Evolutionary conservation across 768 basidiomycete species (phyloP), one percentile per base, ranked within the genome.

Genomic region (Mycena sanguinolenta): DNA sequence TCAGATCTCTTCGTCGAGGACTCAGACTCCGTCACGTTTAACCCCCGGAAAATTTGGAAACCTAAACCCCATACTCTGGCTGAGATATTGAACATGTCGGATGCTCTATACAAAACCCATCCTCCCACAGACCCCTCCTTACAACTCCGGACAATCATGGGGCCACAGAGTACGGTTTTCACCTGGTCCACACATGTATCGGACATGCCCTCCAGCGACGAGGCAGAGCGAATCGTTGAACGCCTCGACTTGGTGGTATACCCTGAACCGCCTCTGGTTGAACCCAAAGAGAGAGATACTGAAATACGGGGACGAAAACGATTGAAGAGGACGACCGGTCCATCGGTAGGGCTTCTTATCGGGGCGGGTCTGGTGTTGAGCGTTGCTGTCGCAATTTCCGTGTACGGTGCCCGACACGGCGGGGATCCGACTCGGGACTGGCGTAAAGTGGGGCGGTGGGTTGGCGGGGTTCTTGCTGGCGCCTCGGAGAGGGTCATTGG

Each of bases 111-210:
- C 58, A 72, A 77, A n/a, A 72, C 76, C 23, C 91, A 86, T 77
- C 92, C 93, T 5, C 91, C 92, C 2, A 82, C 85, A 2, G 86
- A 91, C 60, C 85, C 90, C 13, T 81, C 78, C 0, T 81, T 95
- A 16, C 76, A 72, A 4, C 81, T 93, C 19, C 79, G 85, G 8
- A 81, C 83, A 32, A 92, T 92, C 57, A 89, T 95, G 87, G 94
- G 94, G 12, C 92, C 92, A 1, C 90, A 92, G 74, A 94, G 92
- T 75, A 92, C 88, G 42, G 82, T 94, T 59, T 88, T 86, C 77
- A 95, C 94, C 12, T 95, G 93, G 93, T 87, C 86, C 21, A 87
- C 90, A 73, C 77, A 80, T 30, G 74, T 77, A 3, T 58, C 78
- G 0, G 78, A 79, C n/a, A 78, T 88, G 50, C 88, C 87, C 0